Evolutionary conservation across 1,284 basidiomycete species (phyloP).

Genomic region (Ceratobasidium theobromae): DNA sequence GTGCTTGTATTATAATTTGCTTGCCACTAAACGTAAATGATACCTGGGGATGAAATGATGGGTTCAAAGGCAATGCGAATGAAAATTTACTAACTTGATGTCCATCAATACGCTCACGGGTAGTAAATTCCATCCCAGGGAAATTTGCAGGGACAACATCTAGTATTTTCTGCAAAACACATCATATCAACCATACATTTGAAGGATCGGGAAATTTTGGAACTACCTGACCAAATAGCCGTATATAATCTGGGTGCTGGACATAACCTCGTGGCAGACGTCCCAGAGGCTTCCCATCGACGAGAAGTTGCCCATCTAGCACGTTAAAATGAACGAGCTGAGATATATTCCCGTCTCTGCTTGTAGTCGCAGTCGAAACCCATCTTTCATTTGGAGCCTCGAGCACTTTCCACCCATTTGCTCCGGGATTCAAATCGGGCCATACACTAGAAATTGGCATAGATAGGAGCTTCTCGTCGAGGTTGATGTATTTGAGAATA

Average conservation of each 20-base stretch:
- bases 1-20: constrained; percentile 1
- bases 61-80: constrained; percentile 44
- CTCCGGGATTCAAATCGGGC: neutral
- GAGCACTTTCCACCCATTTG: neutral
- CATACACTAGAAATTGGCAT: neutral
- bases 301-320: constrained; percentile 27
- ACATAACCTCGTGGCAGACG: constrained; percentile 30
- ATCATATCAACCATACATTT: constrained; percentile 39
- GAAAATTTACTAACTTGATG: neutral
- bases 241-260: constrained; percentile 31
- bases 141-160: constrained; percentile 10
- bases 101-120: neutral
- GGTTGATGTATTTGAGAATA: neutral
- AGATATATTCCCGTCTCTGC: neutral
- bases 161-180: neutral
- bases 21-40: neutral
- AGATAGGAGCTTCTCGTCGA: neutral
- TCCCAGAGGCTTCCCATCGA: constrained; percentile 34
- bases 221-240: constrained; percentile 33
- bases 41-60: constrained; percentile 23
- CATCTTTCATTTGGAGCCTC: constrained; percentile 16
- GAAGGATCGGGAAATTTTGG: constrained; percentile 40
- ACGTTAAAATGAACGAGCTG: constrained; percentile 33
- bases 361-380: constrained; percentile 4
- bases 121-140: constrained; percentile 7